Conservation (phyloP, 495 filamentous ascomycete genomes). For the Pseudomonodictys pantanalensis region DNA sequence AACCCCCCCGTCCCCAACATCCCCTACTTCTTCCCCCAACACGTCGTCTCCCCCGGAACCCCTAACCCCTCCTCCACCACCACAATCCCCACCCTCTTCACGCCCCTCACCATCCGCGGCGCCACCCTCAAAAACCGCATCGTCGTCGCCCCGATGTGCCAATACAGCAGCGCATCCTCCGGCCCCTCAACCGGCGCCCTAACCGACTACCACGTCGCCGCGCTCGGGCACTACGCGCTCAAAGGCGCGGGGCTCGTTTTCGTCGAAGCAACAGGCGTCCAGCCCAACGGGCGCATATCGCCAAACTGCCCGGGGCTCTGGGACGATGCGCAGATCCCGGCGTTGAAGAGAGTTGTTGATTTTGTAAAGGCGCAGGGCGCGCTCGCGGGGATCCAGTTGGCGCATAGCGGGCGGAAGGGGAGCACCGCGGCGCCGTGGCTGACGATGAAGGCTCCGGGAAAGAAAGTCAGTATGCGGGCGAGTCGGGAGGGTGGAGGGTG, state of each 20-base stretch:
- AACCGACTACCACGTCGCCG: conserved; percentile 30
- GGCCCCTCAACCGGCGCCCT: conserved; percentile 18
- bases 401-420: conserved; percentile 75
- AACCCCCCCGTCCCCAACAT: conserved; percentile 16
- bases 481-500: conserved; percentile 58
- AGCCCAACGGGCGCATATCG: conserved; percentile 72
- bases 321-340: conserved; percentile 68
- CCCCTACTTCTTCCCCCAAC: conserved; percentile 27
- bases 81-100: conserved; percentile 26
- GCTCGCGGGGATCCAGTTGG: conserved; percentile 72
- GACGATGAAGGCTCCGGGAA: conserved; percentile 34
- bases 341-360: conserved; percentile 59
- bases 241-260: conserved; percentile 64
- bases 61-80: neutral
- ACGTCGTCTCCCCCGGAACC: conserved; percentile 11
- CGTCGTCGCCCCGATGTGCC: conserved; percentile 28
- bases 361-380: conserved; percentile 68
- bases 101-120: conserved; percentile 20
- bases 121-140: conserved; percentile 24
- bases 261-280: conserved; percentile 70
- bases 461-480: conserved; percentile 41
- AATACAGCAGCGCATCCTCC: conserved; percentile 15
- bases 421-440: conserved; percentile 68
- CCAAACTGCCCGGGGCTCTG: conserved; percentile 70
- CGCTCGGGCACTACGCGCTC: conserved; percentile 29